These are phyloP conservation scores for Zygosaccharomyces pseudorouxii DNA, from an alignment of 805 yeast genomes.

Conservation along the genomic window DNA sequence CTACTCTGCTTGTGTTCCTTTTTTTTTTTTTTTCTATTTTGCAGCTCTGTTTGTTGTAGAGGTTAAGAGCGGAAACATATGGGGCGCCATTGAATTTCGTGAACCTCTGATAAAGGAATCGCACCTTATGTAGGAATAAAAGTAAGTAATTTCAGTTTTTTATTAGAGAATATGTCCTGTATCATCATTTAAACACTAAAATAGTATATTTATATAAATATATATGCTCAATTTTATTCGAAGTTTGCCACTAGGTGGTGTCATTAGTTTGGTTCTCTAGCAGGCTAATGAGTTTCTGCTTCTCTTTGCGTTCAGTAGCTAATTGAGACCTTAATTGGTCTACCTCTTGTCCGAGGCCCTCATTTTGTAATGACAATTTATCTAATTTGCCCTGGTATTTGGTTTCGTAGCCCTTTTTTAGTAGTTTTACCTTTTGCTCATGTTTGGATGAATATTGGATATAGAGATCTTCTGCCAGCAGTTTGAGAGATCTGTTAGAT, in stretches of 20 bases:
- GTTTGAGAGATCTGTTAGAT: conserved; percentile 51
- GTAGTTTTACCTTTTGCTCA: conserved; percentile 59
- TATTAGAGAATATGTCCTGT: neutral
- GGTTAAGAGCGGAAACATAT: conserved; percentile 3
- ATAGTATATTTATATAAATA: neutral
- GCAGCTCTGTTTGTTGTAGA: conserved; percentile 2
- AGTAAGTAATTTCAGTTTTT: neutral
- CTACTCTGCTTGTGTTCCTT: neutral
- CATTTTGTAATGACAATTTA: conserved; percentile 41
- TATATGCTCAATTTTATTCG: neutral
- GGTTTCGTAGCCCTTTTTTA: conserved; percentile 54
- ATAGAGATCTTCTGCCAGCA: conserved; percentile 65
- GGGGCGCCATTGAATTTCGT: conserved; percentile 3
- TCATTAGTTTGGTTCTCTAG: conserved; percentile 35
- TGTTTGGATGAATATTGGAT: conserved; percentile 74
- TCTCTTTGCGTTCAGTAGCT: conserved; percentile 51
- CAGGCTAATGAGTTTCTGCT: conserved; percentile 50
- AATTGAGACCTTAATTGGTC: conserved; percentile 47
- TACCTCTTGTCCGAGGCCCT: conserved; percentile 46
- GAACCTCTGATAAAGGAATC: neutral
- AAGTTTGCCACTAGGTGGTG: neutral
- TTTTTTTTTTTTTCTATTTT: neutral
- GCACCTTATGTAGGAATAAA: neutral
- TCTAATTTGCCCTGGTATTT: conserved; percentile 46
- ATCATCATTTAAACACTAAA: neutral